Conservation (phyloP, 495 filamentous ascomycete genomes). For the Daldinia vernicosa region DNA sequence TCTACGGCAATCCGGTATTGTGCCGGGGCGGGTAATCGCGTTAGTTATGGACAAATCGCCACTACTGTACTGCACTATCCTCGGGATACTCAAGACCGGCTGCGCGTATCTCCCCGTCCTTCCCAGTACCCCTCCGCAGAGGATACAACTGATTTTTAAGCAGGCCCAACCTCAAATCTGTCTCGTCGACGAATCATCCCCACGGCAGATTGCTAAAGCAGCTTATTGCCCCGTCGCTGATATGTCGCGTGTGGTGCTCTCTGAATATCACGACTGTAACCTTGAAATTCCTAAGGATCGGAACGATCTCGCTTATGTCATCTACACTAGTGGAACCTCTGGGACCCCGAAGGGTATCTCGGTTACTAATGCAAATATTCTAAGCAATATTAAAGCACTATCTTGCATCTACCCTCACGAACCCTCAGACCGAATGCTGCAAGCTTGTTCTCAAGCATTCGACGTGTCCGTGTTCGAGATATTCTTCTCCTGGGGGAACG, state of each 20-base stretch:
- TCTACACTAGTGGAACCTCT: conserved; percentile 74
- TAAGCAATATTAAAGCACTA: conserved; percentile 71
- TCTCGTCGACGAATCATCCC: conserved; percentile 49
- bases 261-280: conserved; percentile 41
- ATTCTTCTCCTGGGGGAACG: conserved; percentile 77
- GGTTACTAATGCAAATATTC: conserved; percentile 72
- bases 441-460: conserved; percentile 78
- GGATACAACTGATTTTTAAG: conserved; percentile 63
- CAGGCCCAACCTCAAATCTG: conserved; percentile 60
- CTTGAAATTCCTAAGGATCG: conserved; percentile 47
- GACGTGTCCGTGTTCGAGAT: conserved; percentile 84
- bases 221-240: conserved; percentile 47
- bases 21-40: conserved; percentile 64
- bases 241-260: conserved; percentile 44
- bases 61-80: conserved; percentile 71
- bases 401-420: conserved; percentile 65
- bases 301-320: conserved; percentile 61
- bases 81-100: conserved; percentile 76
- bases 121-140: conserved; percentile 66
- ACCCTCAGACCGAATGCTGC: conserved; percentile 64
- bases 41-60: conserved; percentile 77
- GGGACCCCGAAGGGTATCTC: conserved; percentile 75
- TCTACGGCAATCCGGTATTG: conserved; percentile 57
- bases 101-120: conserved; percentile 78
- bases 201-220: conserved; percentile 28